A percentile compares a stretch with the other conserved stretches of the same genome.
Conservation (phyloP, 257 asterid species). For the Sherardia arvensis region DNA sequence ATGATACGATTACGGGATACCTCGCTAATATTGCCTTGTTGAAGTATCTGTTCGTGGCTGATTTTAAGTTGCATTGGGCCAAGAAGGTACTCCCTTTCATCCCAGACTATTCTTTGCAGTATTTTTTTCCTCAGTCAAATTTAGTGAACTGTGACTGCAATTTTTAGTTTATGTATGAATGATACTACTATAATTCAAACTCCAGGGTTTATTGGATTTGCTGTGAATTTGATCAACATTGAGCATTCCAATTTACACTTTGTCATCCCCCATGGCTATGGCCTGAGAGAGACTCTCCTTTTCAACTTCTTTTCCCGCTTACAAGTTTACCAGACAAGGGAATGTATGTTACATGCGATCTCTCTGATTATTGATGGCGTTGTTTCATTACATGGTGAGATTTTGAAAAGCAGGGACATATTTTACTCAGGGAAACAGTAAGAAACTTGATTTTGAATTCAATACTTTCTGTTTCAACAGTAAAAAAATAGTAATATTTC, state of each 20-base stretch:
- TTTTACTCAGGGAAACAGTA: slow-evolving; percentile 52
- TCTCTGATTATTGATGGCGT: slow-evolving; percentile 50
- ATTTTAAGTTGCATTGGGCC: slow-evolving; percentile 63
- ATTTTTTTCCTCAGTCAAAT: too few relatives aligned
- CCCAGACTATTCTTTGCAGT: not conserved
- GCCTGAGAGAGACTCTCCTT: too few relatives aligned
- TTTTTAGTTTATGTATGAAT: too few relatives aligned
- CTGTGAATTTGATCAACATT: slow-evolving; percentile 95
- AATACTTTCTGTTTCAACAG: not conserved
- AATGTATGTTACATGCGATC: slow-evolving; percentile 62
- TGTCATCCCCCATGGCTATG: too few relatives aligned
- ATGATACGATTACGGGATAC: slow-evolving; percentile 51
- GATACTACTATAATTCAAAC: too few relatives aligned
- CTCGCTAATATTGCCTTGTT: slow-evolving; percentile 68
- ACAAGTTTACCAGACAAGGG: slow-evolving; percentile 77
- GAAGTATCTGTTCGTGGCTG: slow-evolving; percentile 51
- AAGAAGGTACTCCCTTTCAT: slow-evolving; percentile 44
- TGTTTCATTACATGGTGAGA: slow-evolving; percentile 85
- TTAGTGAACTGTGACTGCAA: too few relatives aligned
- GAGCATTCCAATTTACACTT: too few relatives aligned
- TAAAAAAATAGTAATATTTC: too few relatives aligned
- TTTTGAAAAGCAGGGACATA: slow-evolving; percentile 38
- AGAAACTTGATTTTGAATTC: slow-evolving; percentile 20
- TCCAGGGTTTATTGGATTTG: slow-evolving; percentile 83
- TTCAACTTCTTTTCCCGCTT: slow-evolving; percentile 55